phyloP scores from a whole-genome alignment of 805 yeast species.

The Ogataea chonburiensis region DNA sequence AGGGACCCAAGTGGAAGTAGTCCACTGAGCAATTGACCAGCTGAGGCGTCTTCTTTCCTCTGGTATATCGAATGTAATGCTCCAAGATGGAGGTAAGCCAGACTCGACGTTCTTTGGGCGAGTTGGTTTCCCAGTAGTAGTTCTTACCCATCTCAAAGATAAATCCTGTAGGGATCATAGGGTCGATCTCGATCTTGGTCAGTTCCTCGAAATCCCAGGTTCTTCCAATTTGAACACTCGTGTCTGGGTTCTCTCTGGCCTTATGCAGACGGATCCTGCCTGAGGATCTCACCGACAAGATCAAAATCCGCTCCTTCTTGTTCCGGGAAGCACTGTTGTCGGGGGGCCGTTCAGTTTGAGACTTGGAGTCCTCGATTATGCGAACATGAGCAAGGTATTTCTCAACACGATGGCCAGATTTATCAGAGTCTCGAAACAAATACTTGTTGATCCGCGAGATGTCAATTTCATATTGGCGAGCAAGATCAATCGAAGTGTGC shows the following conservation, averaged over 20 bases:
- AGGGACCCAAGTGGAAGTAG: slow-evolving; percentile 35
- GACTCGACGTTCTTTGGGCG: slow-evolving; percentile 56
- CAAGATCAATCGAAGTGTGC: slow-evolving; percentile 38
- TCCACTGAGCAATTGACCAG: slow-evolving; percentile 46
- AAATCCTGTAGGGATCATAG: slow-evolving; percentile 54
- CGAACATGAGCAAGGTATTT: slow-evolving; percentile 75
- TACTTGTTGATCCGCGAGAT: slow-evolving; percentile 45
- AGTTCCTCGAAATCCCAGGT: slow-evolving; percentile 86
- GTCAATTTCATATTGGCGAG: slow-evolving; percentile 59
- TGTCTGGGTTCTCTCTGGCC: slow-evolving; percentile 76
- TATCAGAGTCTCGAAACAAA: slow-evolving; percentile 49
- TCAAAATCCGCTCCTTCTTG: slow-evolving; percentile 62
- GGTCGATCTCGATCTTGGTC: slow-evolving; percentile 52
- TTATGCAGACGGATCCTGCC: slow-evolving; percentile 78
- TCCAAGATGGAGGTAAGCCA: slow-evolving; percentile 54
- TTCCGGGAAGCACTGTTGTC: slow-evolving; percentile 42
- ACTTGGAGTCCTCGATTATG: slow-evolving; percentile 70
- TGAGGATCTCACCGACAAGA: slow-evolving; percentile 58
- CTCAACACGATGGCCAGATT: slow-evolving; percentile 44
- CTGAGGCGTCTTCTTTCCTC: slow-evolving; percentile 50
- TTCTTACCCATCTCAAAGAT: slow-evolving; percentile 63
- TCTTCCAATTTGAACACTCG: slow-evolving; percentile 83
- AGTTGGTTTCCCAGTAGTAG: slow-evolving; percentile 78
- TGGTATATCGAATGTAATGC: slow-evolving; percentile 53
- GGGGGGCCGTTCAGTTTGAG: slow-evolving; percentile 70